Conservation (phyloP, 768 basidiomycete species). For the Serendipita vermifera region DNA sequence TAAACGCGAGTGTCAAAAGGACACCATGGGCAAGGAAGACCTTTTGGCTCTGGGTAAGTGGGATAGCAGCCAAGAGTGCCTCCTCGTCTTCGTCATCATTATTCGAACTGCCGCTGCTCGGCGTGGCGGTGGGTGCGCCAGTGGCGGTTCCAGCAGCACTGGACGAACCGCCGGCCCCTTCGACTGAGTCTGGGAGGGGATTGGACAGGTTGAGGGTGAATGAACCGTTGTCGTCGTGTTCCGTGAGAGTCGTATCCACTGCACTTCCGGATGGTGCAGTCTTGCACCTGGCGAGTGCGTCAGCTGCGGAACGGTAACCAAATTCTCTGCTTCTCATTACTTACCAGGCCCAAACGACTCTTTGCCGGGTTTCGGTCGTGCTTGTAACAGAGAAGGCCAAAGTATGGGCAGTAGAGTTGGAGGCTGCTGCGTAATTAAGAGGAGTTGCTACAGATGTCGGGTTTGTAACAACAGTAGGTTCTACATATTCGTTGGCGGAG, state of each 20-base stretch:
- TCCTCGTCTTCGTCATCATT: too few species aligned
- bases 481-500: slow-evolving; percentile 34
- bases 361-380: neutral
- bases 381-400: neutral
- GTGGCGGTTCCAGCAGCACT: neutral
- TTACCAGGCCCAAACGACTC: neutral
- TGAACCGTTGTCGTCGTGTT: slow-evolving; percentile 36
- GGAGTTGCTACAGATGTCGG: slow-evolving; percentile 40
- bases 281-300: neutral
- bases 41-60: neutral
- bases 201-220: slow-evolving; percentile 39
- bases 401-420: neutral
- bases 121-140: neutral
- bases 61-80: neutral
- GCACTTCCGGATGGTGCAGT: slow-evolving; percentile 12
- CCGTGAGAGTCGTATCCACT: slow-evolving; percentile 31
- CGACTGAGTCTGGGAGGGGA: slow-evolving; percentile 17
- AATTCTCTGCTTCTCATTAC: neutral
- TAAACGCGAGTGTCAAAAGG: slow-evolving; percentile 39
- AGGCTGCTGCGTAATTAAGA: neutral
- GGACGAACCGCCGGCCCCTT: too few species aligned
- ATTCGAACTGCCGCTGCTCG: neutral
- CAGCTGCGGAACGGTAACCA: neutral
- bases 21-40: slow-evolving; percentile 33
- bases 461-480: slow-evolving; percentile 42